A percentile compares a stretch with the other conserved stretches of the same genome.
Conservation (phyloP, 306 rosid species). For the Myrica gale region DNA sequence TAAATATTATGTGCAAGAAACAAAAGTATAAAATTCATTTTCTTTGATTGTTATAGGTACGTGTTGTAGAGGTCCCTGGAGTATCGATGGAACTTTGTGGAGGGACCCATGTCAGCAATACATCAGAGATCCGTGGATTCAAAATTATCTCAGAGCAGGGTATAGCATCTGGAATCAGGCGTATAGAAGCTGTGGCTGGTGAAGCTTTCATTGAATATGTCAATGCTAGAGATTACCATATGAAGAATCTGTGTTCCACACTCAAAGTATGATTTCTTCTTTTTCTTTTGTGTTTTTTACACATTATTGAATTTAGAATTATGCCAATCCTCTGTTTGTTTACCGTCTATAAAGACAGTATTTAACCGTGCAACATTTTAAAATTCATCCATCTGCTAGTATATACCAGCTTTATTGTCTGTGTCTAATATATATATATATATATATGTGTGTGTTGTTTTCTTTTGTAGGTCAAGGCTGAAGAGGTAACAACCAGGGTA, state of each 20-base stretch:
- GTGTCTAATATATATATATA: background rate
- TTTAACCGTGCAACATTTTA: background rate
- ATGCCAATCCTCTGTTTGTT: background rate
- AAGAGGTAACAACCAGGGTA: conserved; percentile 73
- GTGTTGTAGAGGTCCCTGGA: conserved; percentile 95
- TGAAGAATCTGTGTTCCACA: conserved; percentile 74
- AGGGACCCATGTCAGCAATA: conserved; percentile 85
- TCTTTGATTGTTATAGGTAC: conserved; percentile 61
- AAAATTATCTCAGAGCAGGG: conserved; percentile 92
- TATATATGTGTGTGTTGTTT: conserved; percentile 4
- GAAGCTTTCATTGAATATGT: conserved; percentile 87
- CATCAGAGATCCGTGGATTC: conserved; percentile 94
- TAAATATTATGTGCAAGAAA: conserved; percentile 6
- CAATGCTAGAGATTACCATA: conserved; percentile 70
- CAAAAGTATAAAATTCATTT: background rate
- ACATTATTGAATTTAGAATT: conserved; percentile 2
- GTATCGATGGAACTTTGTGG: conserved; percentile 98
- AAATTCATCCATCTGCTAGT: background rate
- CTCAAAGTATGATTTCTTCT: conserved; percentile 64
- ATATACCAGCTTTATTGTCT: background rate
- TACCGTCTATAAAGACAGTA: too few species aligned
- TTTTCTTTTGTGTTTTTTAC: conserved; percentile 13
- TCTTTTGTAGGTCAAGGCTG: conserved; percentile 79
- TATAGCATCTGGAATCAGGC: conserved; percentile 89
- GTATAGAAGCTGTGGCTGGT: conserved; percentile 97